Conservation (phyloP, 2,329 filamentous ascomycete species). For the Colletotrichum endophyticum region DNA sequence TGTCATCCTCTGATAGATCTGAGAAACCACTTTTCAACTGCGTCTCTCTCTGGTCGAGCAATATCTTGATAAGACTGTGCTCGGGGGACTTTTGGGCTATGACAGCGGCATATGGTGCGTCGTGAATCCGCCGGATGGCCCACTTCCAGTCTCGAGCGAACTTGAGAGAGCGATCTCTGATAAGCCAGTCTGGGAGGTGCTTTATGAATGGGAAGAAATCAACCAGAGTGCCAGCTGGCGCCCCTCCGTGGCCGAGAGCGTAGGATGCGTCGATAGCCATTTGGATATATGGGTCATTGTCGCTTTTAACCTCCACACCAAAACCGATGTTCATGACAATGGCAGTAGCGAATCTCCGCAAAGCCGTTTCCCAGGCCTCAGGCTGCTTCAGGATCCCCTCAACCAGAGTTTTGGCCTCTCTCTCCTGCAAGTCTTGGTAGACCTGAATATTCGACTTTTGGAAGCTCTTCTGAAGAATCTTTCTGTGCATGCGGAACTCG, state of each 20-base stretch:
- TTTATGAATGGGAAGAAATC: slow-evolving; percentile 52
- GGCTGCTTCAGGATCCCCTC: slow-evolving; percentile 34
- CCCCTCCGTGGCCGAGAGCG: slow-evolving; percentile 35
- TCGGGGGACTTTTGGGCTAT: neutral
- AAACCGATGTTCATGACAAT: slow-evolving; percentile 48
- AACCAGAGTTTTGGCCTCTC: slow-evolving; percentile 24
- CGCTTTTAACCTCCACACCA: slow-evolving; percentile 40
- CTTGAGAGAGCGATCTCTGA: slow-evolving; percentile 32
- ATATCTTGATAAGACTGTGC: slow-evolving; percentile 23
- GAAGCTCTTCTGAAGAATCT: slow-evolving; percentile 47
- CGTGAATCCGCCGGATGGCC: slow-evolving; percentile 44
- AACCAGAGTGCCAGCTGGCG: slow-evolving; percentile 42
- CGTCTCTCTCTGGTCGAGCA: slow-evolving; percentile 28
- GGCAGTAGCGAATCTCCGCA: slow-evolving; percentile 43
- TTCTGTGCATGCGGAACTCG: slow-evolving; percentile 46
- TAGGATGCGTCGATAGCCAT: slow-evolving; percentile 25
- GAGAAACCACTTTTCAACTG: slow-evolving; percentile 31
- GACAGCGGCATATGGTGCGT: slow-evolving; percentile 42
- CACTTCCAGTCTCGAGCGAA: slow-evolving; percentile 31
- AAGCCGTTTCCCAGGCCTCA: slow-evolving; percentile 38
- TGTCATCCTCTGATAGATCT: slow-evolving; percentile 44
- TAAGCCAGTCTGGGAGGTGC: slow-evolving; percentile 40
- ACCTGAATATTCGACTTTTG: slow-evolving; percentile 37
- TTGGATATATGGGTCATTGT: slow-evolving; percentile 38
- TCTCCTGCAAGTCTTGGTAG: slow-evolving; percentile 31